Conservation (phyloP, 202 grass and related monocot genomes). For the Brachypodium distachyon region DNA sequence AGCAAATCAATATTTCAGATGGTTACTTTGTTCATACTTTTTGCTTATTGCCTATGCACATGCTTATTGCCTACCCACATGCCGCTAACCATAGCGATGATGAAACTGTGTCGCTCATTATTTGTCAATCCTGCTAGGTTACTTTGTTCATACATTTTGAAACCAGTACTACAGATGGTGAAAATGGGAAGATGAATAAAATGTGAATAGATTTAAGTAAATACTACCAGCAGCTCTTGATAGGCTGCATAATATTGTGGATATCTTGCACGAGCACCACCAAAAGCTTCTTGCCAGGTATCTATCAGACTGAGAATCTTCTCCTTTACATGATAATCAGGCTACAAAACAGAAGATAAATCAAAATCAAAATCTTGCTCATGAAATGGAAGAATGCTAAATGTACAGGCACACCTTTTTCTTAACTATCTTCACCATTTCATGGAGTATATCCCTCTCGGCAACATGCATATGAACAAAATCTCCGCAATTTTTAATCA, state of each 20-base stretch:
- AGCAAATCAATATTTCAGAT: neutral
- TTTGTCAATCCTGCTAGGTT: neutral
- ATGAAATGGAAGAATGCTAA: neutral
- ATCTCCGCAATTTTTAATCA: slow-evolving; percentile 98
- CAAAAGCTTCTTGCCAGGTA: slow-evolving; percentile 99
- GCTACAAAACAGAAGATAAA: slow-evolving; percentile 37
- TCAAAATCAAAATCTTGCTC: neutral
- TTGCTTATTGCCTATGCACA: too few relatives aligned
- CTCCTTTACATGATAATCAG: slow-evolving; percentile 94
- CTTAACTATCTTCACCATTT: slow-evolving; percentile 98
- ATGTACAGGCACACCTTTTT: slow-evolving; percentile 60
- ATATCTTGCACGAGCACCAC: slow-evolving; percentile 87
- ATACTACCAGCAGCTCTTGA: slow-evolving; percentile 90
- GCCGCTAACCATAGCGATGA: too few relatives aligned
- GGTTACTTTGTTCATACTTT: neutral
- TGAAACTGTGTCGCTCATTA: neutral
- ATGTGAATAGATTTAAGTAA: neutral
- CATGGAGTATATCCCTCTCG: slow-evolving; percentile 89
- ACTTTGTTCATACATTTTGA: neutral
- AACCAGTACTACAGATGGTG: neutral
- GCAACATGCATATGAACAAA: slow-evolving; percentile 99
- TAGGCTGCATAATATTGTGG: slow-evolving; percentile 94
- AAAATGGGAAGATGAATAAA: neutral
- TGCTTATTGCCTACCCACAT: too few relatives aligned
- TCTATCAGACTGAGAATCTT: slow-evolving; percentile 89